These are phyloP conservation scores for Oryza punctata DNA, from an alignment of 176 grass and related monocot genomes.

Conservation along the genomic window DNA sequence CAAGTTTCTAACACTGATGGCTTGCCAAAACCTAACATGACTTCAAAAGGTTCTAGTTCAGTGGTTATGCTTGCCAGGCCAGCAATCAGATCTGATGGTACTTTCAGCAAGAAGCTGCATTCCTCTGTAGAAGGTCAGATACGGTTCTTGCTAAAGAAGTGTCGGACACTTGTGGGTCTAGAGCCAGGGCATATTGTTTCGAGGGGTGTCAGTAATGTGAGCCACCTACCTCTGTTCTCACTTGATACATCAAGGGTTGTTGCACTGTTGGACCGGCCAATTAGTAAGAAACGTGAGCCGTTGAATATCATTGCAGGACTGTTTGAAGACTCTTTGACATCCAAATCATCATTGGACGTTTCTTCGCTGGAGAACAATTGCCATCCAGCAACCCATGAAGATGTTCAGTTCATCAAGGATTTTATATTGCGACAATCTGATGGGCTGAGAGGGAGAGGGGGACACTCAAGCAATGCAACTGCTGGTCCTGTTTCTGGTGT, in stretches of 20 bases:
- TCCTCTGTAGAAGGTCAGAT: constrained; percentile 82
- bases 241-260: constrained; percentile 77
- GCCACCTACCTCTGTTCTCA: constrained; percentile 70
- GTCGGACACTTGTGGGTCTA: constrained; percentile 48
- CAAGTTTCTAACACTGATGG: constrained; percentile 47
- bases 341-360: constrained; percentile 59
- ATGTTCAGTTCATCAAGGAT: constrained; percentile 84
- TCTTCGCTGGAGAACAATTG: constrained; percentile 67
- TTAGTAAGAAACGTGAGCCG: constrained; percentile 63
- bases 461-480: constrained; percentile 65
- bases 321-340: constrained; percentile 62
- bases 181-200: constrained; percentile 65
- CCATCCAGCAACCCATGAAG: constrained; percentile 61
- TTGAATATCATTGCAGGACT: constrained; percentile 61
- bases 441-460: constrained; percentile 69
- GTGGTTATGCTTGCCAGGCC: constrained; percentile 59
- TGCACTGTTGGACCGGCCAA: constrained; percentile 52
- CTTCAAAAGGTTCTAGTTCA: constrained; percentile 57
- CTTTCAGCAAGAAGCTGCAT: constrained; percentile 63
- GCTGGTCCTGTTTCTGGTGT: constrained; percentile 69
- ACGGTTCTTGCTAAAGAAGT: constrained; percentile 81
- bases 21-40: constrained; percentile 42
- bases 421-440: constrained; percentile 86
- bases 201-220: constrained; percentile 59
- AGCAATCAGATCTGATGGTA: constrained; percentile 54